Evolutionary conservation across 106 monocot genomes (phyloP).

Genomic region (Acanthochlamys bracteata): DNA sequence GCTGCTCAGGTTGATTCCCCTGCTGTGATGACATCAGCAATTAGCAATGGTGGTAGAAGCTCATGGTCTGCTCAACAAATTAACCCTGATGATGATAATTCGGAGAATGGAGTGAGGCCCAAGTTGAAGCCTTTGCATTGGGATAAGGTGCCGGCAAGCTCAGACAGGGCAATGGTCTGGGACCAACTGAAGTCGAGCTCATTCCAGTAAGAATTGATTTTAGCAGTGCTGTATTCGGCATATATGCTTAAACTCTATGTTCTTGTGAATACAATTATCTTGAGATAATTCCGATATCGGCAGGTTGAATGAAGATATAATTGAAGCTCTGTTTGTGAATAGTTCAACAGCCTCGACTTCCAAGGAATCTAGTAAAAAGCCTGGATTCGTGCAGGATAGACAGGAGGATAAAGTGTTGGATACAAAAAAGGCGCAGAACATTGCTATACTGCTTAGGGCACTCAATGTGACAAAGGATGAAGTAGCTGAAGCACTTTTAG

Average conservation of each 20-base stretch:
- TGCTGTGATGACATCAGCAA: constrained; percentile 1
- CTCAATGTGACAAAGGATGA: constrained; percentile 74
- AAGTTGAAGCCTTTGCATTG: constrained; percentile 36
- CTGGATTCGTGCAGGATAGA: constrained; percentile 20
- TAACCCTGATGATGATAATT: neutral
- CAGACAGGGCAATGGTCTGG: constrained; percentile 39
- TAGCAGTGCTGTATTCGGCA: neutral
- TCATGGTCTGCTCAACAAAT: neutral
- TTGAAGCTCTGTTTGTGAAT: constrained; percentile 33
- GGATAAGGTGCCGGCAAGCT: constrained; percentile 35
- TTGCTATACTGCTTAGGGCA: constrained; percentile 61
- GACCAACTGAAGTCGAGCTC: constrained; percentile 36
- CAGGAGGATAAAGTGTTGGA: constrained; percentile 60
- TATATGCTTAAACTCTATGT: neutral
- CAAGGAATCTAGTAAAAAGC: constrained; percentile 16
- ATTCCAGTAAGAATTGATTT: constrained; percentile 27
- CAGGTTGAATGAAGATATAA: constrained; percentile 45
- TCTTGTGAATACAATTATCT: neutral
- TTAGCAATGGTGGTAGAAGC: constrained; percentile 1
- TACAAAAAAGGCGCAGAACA: constrained; percentile 80
- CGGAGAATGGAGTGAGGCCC: constrained; percentile 10
- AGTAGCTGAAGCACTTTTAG: constrained; percentile 57
- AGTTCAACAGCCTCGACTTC: constrained; percentile 19
- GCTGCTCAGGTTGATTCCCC: constrained; percentile 4
- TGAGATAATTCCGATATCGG: neutral